Evolutionary conservation across 2,329 filamentous ascomycete species (phyloP), one percentile per base, ranked within the genome.

Genomic region (Alternaria sp.): DNA sequence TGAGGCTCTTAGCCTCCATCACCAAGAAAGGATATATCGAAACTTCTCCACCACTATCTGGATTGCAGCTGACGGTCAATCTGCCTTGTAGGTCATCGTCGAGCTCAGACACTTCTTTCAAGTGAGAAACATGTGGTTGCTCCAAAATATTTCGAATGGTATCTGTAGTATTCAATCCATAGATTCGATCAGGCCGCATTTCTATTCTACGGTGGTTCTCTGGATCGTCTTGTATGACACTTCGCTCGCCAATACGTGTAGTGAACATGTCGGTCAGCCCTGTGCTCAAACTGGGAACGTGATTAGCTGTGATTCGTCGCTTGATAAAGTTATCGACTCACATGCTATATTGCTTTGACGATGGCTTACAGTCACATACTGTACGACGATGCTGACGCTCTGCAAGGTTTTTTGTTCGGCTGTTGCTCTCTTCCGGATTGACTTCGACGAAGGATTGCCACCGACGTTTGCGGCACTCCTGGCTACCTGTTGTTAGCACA

Each of bases 21-120:
- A 67, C 45, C 14, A 71, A 53, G 54, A 71, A 71, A 8, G 69
- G 69, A 40, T 66, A 71, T 32, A 64, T 58, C 6, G 61, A 59
- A 11, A 1, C 25, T 2, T 27, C 25, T 27, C 60, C 63, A 52
- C 62, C 55, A 30, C 62, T 57, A 12, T 69, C 62, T 11, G 56
- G 66, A 52, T 68, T 66, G 16, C 56, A 48, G 34, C 48, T 66
- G 5, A 41, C 59, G 22, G 51, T 56, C 9, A 68, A 27, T 18
- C 64, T 52, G 32, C 68, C 59, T 40, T 57, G 41, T 7, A 43
- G 14, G 1, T 18, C 28, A 2, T 14, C 25, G 18, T 44, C 12
- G n/a, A 40, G 40, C 11, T 30, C 48, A 38, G 40, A 64, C 27
- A 20, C 28, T n/a, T 54, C 6, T 36, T 14, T 10, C 12, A 25